A percentile compares a stretch with the other conserved stretches of the same genome.
These are phyloP conservation scores for Leucoagaricus sp. DNA, from an alignment of 1,284 basidiomycete genomes.

Conservation along the genomic window DNA sequence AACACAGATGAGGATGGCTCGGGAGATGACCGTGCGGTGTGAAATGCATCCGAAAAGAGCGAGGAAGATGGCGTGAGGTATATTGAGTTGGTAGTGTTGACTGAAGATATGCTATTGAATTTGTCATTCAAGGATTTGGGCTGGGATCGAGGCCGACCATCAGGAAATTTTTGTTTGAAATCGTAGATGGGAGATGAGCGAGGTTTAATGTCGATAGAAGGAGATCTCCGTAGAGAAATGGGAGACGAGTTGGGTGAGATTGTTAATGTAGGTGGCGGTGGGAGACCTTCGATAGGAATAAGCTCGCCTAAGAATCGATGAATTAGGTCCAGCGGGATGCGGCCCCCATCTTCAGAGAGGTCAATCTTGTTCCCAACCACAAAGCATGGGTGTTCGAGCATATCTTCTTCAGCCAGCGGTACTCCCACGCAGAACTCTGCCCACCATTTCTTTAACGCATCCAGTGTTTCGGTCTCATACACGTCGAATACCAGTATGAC, in stretches of 20 bases:
- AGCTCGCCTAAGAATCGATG: slow-evolving; percentile 51
- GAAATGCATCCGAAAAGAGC: slow-evolving; percentile 45
- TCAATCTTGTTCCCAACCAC: slow-evolving; percentile 84
- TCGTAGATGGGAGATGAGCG: slow-evolving; percentile 29
- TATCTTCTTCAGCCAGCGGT: slow-evolving; percentile 63
- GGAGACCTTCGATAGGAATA: slow-evolving; percentile 4
- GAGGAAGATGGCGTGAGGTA: slow-evolving; percentile 79
- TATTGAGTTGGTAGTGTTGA: slow-evolving; percentile 55
- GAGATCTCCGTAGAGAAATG: slow-evolving; percentile 26
- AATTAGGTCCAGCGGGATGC: slow-evolving; percentile 42
- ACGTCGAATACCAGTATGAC: slow-evolving; percentile 81
- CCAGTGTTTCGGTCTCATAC: slow-evolving; percentile 59
- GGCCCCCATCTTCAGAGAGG: slow-evolving; percentile 35
- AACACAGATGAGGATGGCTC: slow-evolving; percentile 30
- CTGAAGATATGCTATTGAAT: slow-evolving; percentile 53
- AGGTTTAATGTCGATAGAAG: slow-evolving; percentile 21
- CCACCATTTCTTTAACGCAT: slow-evolving; percentile 74
- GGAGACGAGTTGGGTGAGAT: slow-evolving; percentile 27
- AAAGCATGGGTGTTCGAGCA: slow-evolving; percentile 67
- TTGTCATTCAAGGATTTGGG: slow-evolving; percentile 32
- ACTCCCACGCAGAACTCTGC: slow-evolving; percentile 65
- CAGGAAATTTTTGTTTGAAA: slow-evolving; percentile 19
- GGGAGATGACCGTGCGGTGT: slow-evolving; percentile 62
- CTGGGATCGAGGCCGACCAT: slow-evolving; percentile 44
- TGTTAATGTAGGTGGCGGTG: slow-evolving; percentile 4